phyloP scores from a whole-genome alignment of 768 basidiomycete genomes.

The Boletales sp. region DNA sequence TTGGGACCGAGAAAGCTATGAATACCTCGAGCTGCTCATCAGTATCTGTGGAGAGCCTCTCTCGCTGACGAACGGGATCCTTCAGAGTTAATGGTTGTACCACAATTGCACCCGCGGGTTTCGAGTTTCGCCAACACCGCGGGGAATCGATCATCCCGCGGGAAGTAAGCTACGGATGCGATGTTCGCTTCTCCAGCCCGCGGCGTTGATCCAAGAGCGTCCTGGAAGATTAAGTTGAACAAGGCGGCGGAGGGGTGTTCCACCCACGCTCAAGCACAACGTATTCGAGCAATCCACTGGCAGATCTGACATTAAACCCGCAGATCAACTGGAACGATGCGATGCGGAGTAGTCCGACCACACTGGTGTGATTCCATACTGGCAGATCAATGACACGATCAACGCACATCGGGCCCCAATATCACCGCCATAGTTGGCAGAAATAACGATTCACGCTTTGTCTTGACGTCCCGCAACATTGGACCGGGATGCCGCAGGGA shows the following conservation, averaged over 20 bases:
- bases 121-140: not conserved
- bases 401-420: no score
- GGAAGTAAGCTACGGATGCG: not conserved
- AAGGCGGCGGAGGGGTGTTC: no score
- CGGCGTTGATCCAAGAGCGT: not conserved
- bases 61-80: no score
- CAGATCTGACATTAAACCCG: no score
- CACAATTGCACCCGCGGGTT: not conserved
- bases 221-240: not conserved
- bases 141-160: constrained; percentile 1
- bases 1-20: no score
- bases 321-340: not conserved
- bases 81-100: not conserved
- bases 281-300: no score
- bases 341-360: not conserved
- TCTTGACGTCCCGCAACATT: not conserved
- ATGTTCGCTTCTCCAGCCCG: not conserved
- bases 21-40: no score
- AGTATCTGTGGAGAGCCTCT: no score
- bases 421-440: not conserved
- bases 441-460: not conserved
- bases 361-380: not conserved
- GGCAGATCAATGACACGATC: not conserved
- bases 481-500: not conserved
- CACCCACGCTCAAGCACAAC: no score